phyloP scores from a whole-genome alignment of 208 protist species.

The Angomonas desouzai region DNA sequence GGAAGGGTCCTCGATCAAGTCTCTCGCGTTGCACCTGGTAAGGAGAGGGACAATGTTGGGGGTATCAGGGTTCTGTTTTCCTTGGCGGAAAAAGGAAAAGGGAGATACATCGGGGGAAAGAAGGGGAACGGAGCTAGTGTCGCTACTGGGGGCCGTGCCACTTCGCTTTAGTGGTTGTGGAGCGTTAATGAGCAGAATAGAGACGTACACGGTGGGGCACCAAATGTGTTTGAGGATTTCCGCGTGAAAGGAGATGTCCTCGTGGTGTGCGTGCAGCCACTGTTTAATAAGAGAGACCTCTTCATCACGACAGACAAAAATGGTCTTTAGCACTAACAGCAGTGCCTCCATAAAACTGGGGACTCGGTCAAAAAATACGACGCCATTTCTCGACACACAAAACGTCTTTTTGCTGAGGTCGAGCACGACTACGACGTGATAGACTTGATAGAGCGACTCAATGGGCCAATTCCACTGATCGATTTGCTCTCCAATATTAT shows the following conservation, averaged over 20 bases:
- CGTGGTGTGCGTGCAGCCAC: constrained; percentile 47
- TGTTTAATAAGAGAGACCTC: constrained; percentile 31
- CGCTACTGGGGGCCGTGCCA: not conserved
- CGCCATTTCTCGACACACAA: constrained; percentile 68
- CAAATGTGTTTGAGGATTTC: constrained; percentile 64
- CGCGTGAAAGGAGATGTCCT: constrained; percentile 24
- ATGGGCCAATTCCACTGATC: constrained; percentile 78
- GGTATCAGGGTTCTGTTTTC: constrained; percentile 14
- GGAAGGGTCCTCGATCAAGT: constrained; percentile 37
- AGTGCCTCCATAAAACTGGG: constrained; percentile 60
- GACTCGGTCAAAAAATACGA: constrained; percentile 64
- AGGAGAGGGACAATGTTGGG: constrained; percentile 48
- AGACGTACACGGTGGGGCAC: constrained; percentile 53
- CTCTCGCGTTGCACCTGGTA: constrained; percentile 38
- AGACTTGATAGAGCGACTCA: constrained; percentile 77
- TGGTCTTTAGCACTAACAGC: constrained; percentile 56
- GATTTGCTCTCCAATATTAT: constrained; percentile 33
- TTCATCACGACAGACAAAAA: constrained; percentile 52
- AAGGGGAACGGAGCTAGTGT: constrained; percentile 9
- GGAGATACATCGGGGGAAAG: constrained; percentile 35
- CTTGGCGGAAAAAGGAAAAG: constrained; percentile 30
- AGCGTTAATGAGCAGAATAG: constrained; percentile 74
- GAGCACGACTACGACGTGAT: constrained; percentile 71
- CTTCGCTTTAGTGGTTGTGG: constrained; percentile 6
- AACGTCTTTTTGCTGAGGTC: constrained; percentile 73